Evolutionary conservation across 148 eudicot species (phyloP).

Genomic region (Mesembryanthemum crystallinum): DNA sequence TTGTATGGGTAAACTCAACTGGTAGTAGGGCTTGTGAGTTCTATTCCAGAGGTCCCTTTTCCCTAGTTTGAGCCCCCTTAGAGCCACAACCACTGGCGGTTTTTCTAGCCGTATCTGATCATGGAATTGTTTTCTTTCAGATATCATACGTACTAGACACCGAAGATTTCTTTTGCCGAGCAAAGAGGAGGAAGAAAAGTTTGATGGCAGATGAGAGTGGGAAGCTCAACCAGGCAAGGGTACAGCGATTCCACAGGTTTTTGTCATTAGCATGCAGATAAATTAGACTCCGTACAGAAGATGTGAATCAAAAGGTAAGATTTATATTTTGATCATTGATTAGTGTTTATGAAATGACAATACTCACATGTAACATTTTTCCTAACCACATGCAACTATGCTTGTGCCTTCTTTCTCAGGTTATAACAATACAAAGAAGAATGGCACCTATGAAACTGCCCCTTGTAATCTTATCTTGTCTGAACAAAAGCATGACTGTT

Average conservation of each 20-base stretch:
- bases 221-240: constrained; percentile 31
- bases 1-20: no score
- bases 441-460: constrained; percentile 3
- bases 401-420: constrained; percentile 1
- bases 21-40: no score
- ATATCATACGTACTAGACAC: constrained; percentile 85
- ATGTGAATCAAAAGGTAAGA: constrained; percentile 3
- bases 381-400: neutral
- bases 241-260: constrained; percentile 50
- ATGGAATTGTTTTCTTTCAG: constrained; percentile 34
- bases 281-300: constrained; percentile 12
- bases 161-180: constrained; percentile 64
- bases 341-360: no score
- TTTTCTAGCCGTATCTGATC: no score
- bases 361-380: no score
- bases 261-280: constrained; percentile 25
- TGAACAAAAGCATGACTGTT: neutral
- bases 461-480: neutral
- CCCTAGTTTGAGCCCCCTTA: no score
- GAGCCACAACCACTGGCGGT: no score
- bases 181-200: constrained; percentile 37
- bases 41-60: no score
- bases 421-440: constrained; percentile 14
- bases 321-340: neutral
- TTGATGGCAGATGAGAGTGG: constrained; percentile 26